phyloP scores from a whole-genome alignment of 2,329 filamentous ascomycete genomes.

The Zymoseptoria brevis region DNA sequence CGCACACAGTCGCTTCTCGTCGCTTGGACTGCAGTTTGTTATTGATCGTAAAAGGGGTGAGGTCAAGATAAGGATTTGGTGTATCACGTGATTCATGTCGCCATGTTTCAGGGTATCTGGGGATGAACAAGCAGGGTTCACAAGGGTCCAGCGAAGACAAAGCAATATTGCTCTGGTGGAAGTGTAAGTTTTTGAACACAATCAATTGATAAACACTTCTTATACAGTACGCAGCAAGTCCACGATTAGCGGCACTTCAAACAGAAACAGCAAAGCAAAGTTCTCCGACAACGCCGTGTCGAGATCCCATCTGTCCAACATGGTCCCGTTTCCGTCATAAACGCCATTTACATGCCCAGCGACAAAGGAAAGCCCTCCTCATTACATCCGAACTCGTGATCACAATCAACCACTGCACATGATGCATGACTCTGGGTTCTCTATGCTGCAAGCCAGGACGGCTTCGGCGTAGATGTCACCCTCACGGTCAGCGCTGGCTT shows the following conservation, averaged over 20 bases:
- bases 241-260: slow-evolving; percentile 20
- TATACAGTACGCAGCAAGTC: background rate
- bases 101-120: background rate
- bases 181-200: background rate
- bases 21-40: no score
- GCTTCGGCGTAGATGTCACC: slow-evolving; percentile 93
- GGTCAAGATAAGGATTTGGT: background rate
- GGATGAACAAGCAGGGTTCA: background rate
- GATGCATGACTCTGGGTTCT: slow-evolving; percentile 87
- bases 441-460: slow-evolving; percentile 88
- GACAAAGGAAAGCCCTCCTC: background rate
- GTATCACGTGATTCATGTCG: background rate
- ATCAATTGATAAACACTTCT: background rate
- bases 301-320: slow-evolving; percentile 7
- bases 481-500: slow-evolving; percentile 66
- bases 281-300: background rate
- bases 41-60: background rate
- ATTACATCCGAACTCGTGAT: slow-evolving; percentile 6
- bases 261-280: slow-evolving; percentile 3
- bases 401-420: slow-evolving; percentile 82
- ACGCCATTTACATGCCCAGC: slow-evolving; percentile 12
- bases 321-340: slow-evolving; percentile 5
- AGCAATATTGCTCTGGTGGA: background rate
- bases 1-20: no score
- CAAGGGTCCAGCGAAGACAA: background rate